These are phyloP conservation scores for Tolypocladium inflatum DNA, from an alignment of 2,329 filamentous ascomycete species.

Conservation along the genomic window DNA sequence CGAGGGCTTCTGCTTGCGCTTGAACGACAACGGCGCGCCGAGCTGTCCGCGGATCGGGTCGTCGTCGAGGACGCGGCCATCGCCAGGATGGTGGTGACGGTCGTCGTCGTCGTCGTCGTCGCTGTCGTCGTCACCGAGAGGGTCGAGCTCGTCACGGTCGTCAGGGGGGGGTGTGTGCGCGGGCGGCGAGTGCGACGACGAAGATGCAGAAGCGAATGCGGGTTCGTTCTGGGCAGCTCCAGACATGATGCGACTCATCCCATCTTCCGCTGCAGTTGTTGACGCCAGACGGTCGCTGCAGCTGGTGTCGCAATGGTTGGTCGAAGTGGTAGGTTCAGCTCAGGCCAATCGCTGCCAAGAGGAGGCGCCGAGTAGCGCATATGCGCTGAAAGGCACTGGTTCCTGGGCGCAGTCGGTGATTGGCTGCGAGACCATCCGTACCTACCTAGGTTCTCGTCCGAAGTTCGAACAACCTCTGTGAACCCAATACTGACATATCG, in stretches of 20 bases:
- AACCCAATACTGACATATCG: not conserved
- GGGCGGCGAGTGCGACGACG: conserved; percentile 18
- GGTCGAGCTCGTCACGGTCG: conserved; percentile 37
- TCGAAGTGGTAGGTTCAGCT: not conserved
- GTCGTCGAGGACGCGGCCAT: conserved; percentile 33
- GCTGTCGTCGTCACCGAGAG: conserved; percentile 31
- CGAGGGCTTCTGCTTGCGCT: conserved; percentile 52
- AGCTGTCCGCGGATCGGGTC: conserved; percentile 45
- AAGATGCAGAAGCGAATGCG: conserved; percentile 25
- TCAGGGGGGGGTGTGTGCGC: conserved; percentile 19
- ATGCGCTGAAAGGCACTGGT: not conserved
- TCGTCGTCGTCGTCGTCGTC: conserved; percentile 11
- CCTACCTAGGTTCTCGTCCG: not conserved
- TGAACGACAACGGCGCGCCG: conserved; percentile 55
- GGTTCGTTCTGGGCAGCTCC: conserved; percentile 22
- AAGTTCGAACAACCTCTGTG: not conserved
- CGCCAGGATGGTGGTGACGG: conserved; percentile 1
- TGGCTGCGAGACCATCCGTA: not conserved
- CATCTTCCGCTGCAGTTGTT: conserved; percentile 16
- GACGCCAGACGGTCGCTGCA: not conserved
- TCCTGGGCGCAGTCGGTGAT: not conserved
- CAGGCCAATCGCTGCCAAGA: not conserved
- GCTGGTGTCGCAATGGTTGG: not conserved
- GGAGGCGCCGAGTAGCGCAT: not conserved
- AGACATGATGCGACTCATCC: conserved; percentile 31